Percentiles rank a stretch among this genome's conserved stretches.
These are phyloP conservation scores for Candida insectalens DNA, from an alignment of 805 yeast species.

Conservation along the genomic window DNA sequence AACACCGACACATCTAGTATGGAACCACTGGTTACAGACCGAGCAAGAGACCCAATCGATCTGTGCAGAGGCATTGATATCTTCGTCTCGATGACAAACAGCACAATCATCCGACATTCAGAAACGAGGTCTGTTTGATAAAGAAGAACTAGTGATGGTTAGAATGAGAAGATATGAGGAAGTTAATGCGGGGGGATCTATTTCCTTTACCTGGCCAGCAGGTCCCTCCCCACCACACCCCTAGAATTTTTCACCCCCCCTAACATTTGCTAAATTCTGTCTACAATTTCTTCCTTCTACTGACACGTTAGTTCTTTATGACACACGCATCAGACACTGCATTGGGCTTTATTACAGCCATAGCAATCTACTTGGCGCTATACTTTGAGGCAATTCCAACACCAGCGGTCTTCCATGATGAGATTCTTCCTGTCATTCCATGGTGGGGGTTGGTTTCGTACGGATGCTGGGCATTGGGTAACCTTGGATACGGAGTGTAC, in stretches of 20 bases:
- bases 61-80: slow-evolving; percentile 5
- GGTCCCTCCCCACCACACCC: too few relatives aligned
- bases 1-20: slow-evolving; percentile 36
- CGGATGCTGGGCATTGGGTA: slow-evolving; percentile 59
- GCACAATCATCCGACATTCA: too few relatives aligned
- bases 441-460: slow-evolving; percentile 62
- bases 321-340: slow-evolving; percentile 59
- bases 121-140: too few relatives aligned
- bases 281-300: background rate
- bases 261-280: background rate
- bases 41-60: slow-evolving; percentile 51
- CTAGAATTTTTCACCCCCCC: too few relatives aligned
- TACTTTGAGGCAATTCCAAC: slow-evolving; percentile 45
- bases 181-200: too few relatives aligned
- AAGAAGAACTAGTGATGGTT: too few relatives aligned
- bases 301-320: slow-evolving; percentile 26
- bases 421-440: slow-evolving; percentile 57
- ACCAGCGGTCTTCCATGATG: slow-evolving; percentile 34
- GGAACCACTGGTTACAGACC: slow-evolving; percentile 45
- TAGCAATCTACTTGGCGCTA: slow-evolving; percentile 45
- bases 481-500: slow-evolving; percentile 58
- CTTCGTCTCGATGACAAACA: slow-evolving; percentile 5
- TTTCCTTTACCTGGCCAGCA: too few relatives aligned
- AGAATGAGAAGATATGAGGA: too few relatives aligned
- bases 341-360: slow-evolving; percentile 32